These are phyloP conservation scores for Backusella tarrabulga DNA, from an alignment of 192 early-diverging fungal species.

Conservation along the genomic window DNA sequence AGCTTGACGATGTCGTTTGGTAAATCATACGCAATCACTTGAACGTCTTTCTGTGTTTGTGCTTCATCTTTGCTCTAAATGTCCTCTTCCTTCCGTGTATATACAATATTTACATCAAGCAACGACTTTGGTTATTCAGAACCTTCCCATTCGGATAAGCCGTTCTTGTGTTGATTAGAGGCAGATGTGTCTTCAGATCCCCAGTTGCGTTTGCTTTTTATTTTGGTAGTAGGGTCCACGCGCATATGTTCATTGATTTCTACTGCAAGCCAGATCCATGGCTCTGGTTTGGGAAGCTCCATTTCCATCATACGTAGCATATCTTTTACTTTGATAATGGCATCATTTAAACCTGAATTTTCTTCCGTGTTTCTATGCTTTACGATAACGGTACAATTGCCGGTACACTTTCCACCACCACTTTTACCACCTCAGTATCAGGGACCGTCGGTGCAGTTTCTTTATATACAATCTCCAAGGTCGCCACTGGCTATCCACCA, in stretches of 20 bases:
- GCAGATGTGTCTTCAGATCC: constrained; percentile 21
- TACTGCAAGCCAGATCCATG: constrained; percentile 55
- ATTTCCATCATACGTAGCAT: constrained; percentile 66
- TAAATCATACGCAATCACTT: not conserved
- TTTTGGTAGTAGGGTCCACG: constrained; percentile 54
- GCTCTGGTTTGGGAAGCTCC: constrained; percentile 56
- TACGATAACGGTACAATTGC: constrained; percentile 79
- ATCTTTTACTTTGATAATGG: constrained; percentile 70
- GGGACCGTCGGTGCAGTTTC: constrained; percentile 63
- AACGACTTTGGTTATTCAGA: too few relatives aligned
- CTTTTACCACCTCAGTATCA: constrained; percentile 86
- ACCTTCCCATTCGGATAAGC: too few relatives aligned
- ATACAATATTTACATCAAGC: too few relatives aligned
- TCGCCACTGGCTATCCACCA: constrained; percentile 81
- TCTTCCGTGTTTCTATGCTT: constrained; percentile 53
- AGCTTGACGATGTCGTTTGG: constrained; percentile 43
- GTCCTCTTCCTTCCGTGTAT: too few relatives aligned
- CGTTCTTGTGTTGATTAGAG: too few relatives aligned
- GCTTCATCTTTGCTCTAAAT: too few relatives aligned
- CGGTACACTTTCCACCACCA: constrained; percentile 66
- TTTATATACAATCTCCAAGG: constrained; percentile 73
- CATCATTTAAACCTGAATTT: constrained; percentile 5
- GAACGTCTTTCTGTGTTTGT: too few relatives aligned
- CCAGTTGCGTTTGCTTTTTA: constrained; percentile 35
- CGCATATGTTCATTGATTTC: constrained; percentile 69